phyloP scores from a whole-genome alignment of 805 yeast species.

The Barnettozyma sp. region DNA sequence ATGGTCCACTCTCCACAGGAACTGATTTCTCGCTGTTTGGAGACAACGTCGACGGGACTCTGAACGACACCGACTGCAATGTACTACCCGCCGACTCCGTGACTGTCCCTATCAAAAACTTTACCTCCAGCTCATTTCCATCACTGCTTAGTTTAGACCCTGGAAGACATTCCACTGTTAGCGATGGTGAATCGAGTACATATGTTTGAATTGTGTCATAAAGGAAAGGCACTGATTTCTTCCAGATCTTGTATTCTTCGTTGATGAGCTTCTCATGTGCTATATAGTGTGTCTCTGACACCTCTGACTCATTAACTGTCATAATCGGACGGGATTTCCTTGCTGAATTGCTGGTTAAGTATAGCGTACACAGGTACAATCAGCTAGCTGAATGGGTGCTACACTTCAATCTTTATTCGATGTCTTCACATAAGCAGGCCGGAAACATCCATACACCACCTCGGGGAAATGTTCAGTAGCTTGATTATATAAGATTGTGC shows the following conservation, averaged over 20 bases:
- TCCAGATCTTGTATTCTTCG: conserved; percentile 79
- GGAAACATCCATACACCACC: no score
- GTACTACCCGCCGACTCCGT: conserved; percentile 33
- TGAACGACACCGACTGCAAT: conserved; percentile 34
- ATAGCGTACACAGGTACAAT: no score
- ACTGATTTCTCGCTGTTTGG: conserved; percentile 24
- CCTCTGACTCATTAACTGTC: conserved; percentile 5
- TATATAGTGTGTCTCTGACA: conserved; percentile 36
- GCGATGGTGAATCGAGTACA: conserved; percentile 50
- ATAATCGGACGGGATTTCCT: no score
- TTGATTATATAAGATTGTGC: no score
- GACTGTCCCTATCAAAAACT: conserved; percentile 45
- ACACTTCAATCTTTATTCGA: no score
- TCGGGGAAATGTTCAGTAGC: no score
- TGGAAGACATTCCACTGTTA: conserved; percentile 54
- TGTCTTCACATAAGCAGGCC: no score
- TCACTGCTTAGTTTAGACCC: conserved; percentile 19
- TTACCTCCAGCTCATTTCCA: conserved; percentile 29
- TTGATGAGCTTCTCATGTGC: conserved; percentile 56
- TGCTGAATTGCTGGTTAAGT: no score
- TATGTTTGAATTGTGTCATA: conserved; percentile 62
- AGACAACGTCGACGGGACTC: conserved; percentile 40
- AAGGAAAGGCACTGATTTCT: conserved; percentile 71
- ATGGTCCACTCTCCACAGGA: conserved; percentile 26
- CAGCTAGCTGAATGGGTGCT: no score